Evolutionary conservation across 2,329 filamentous ascomycete species (phyloP).

Genomic region (Domatiomyces catenatus): DNA sequence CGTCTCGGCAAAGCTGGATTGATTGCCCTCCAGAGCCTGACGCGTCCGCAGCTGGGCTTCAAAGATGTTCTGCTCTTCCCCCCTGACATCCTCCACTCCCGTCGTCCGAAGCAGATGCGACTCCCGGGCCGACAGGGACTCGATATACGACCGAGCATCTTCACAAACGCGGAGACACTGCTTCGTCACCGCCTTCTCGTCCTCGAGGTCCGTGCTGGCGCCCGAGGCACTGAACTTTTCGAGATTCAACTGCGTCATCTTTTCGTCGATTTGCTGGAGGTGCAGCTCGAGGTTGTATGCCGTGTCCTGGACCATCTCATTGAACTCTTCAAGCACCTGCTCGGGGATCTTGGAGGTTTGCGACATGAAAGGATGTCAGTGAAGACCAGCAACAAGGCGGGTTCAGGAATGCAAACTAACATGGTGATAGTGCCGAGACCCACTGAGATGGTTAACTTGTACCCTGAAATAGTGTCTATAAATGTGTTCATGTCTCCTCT

Average conservation of each 20-base stretch:
- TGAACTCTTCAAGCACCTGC: conserved; percentile 23
- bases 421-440: conserved; percentile 25
- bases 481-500: conserved; percentile 27
- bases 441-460: conserved; percentile 28
- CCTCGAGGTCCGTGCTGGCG: conserved; percentile 20
- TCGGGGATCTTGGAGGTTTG: conserved; percentile 21
- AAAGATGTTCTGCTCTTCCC: conserved; percentile 15
- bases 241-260: conserved; percentile 16
- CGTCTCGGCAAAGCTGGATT: conserved; percentile 20
- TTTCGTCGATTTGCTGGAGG: conserved; percentile 25
- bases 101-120: conserved; percentile 13
- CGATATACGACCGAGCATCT: conserved; percentile 23
- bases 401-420: conserved; percentile 17
- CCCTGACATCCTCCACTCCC: not conserved
- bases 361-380: conserved; percentile 14
- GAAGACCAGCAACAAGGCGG: conserved; percentile 4
- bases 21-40: conserved; percentile 21
- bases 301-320: conserved; percentile 27
- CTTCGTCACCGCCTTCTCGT: conserved; percentile 25
- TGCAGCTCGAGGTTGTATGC: conserved; percentile 23
- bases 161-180: conserved; percentile 28
- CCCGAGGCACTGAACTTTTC: conserved; percentile 12
- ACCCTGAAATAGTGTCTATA: conserved; percentile 25
- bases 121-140: conserved; percentile 21
- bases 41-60: conserved; percentile 23